Evolutionary conservation across 352 stramenopile genomes (phyloP).

Genomic region (Globisporangium heterothallicum): DNA sequence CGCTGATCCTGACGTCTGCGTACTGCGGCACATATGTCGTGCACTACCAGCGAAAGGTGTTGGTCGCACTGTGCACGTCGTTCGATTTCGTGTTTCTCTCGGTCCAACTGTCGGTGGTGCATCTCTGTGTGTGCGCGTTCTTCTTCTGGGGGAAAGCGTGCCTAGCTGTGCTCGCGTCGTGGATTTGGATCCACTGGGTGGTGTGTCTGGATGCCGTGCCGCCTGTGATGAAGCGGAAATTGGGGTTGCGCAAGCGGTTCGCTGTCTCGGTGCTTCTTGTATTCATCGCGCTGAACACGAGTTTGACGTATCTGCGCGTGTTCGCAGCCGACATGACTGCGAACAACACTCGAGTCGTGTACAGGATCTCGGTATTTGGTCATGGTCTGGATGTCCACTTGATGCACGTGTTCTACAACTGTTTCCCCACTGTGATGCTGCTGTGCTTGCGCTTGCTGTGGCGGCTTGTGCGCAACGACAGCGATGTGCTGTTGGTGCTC

Average conservation of each 20-base stretch:
- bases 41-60: constrained; percentile 13
- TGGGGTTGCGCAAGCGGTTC: constrained; percentile 2
- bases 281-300: neutral
- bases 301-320: neutral
- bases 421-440: constrained; percentile 4
- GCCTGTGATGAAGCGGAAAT: neutral
- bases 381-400: neutral
- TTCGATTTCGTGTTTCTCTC: constrained; percentile 20
- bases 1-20: constrained; percentile 1
- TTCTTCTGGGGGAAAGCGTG: constrained; percentile 8
- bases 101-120: constrained; percentile 12
- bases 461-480: constrained; percentile 4
- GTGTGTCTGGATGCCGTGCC: constrained; percentile 9
- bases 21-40: constrained; percentile 2
- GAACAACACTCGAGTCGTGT: no score
- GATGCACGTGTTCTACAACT: constrained; percentile 16
- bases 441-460: constrained; percentile 9
- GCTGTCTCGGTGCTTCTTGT: neutral
- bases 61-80: constrained; percentile 8
- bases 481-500: constrained; percentile 10
- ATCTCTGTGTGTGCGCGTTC: constrained; percentile 14
- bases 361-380: no score
- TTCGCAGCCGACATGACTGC: neutral
- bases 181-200: constrained; percentile 15
- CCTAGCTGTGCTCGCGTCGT: neutral